These are phyloP conservation scores for Auriculariales sp. DNA, from an alignment of 768 basidiomycete species.

Conservation along the genomic window DNA sequence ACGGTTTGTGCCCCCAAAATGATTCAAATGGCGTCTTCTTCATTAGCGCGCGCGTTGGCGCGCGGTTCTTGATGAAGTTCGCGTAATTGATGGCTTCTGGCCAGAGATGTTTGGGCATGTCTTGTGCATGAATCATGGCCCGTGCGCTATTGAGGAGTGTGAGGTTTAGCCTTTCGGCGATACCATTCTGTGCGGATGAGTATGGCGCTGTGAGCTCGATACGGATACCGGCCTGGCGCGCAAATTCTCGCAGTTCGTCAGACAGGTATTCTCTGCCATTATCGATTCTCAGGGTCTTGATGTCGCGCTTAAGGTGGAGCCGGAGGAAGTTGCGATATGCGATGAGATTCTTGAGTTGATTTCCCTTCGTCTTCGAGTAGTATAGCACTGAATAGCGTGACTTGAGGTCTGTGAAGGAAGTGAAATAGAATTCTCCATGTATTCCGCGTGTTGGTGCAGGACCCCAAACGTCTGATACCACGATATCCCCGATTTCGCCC, in stretches of 20 bases:
- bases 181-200: conserved; percentile 24
- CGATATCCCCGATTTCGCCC: background rate
- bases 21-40: background rate
- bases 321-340: background rate
- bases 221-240: conserved; percentile 5
- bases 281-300: conserved; percentile 11
- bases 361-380: background rate
- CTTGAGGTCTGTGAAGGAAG: background rate
- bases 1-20: background rate
- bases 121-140: conserved; percentile 16
- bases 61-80: conserved; percentile 12
- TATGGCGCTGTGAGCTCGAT: conserved; percentile 16
- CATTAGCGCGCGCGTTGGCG: conserved; percentile 11
- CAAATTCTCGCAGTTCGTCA: conserved; percentile 7
- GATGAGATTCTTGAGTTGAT: background rate
- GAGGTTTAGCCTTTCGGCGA: conserved; percentile 21
- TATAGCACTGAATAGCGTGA: background rate
- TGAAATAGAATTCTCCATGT: background rate
- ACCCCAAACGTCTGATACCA: background rate
- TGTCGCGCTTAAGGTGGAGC: background rate
- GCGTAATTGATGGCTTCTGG: conserved; percentile 20
- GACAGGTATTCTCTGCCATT: conserved; percentile 14
- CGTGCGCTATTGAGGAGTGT: conserved; percentile 18
- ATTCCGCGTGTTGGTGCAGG: background rate
- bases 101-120: conserved; percentile 17